Conservation (phyloP, 1,284 basidiomycete species). For the Fomitopsis pinicola region DNA sequence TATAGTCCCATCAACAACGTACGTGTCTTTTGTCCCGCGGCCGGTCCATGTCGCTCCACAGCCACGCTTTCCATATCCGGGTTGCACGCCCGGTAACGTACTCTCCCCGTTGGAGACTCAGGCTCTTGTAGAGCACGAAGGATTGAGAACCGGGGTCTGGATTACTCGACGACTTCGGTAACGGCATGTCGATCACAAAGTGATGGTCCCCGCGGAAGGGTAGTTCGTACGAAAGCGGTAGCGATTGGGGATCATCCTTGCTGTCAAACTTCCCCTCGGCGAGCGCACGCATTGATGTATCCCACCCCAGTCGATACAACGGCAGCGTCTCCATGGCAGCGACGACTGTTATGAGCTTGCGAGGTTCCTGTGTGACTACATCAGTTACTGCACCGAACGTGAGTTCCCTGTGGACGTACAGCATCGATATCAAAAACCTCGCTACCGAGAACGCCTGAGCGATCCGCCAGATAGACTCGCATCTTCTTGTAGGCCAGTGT, state of each 20-base stretch:
- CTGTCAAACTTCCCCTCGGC: neutral
- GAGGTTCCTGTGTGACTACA: too few relatives aligned
- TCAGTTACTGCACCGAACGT: too few relatives aligned
- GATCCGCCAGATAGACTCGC: too few relatives aligned
- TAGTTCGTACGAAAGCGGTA: too few relatives aligned
- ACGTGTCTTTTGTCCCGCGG: neutral
- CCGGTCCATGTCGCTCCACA: constrained; percentile 4
- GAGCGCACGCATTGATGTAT: neutral
- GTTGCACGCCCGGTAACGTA: constrained; percentile 5
- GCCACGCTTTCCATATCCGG: constrained; percentile 11
- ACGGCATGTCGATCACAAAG: neutral
- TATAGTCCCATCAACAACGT: neutral
- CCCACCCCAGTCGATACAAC: neutral
- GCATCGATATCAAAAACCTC: too few relatives aligned
- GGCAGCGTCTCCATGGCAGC: neutral
- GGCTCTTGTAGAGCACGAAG: constrained; percentile 1
- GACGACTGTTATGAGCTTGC: neutral
- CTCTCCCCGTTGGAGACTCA: constrained; percentile 1
- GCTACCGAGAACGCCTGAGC: too few relatives aligned
- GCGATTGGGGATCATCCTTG: neutral
- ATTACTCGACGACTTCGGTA: neutral
- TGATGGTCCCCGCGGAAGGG: too few relatives aligned
- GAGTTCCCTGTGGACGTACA: too few relatives aligned
- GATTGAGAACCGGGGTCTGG: too few relatives aligned
- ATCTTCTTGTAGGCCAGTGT: too few relatives aligned